These are phyloP conservation scores for Lepiota venenata DNA, from an alignment of 768 basidiomycete genomes.

Conservation along the genomic window DNA sequence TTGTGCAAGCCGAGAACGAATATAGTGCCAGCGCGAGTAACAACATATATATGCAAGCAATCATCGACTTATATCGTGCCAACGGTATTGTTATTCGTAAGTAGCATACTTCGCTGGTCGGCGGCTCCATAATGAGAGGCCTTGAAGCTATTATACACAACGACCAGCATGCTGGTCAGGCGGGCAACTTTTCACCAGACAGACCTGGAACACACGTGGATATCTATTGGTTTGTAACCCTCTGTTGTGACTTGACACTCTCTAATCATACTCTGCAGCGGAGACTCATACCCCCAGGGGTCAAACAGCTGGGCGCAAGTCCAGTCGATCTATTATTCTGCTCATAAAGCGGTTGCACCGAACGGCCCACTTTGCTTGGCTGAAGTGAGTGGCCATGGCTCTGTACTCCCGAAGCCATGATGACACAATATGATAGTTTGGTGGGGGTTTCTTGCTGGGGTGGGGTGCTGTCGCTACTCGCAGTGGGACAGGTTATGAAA, in stretches of 20 bases:
- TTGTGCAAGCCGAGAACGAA: conserved; percentile 56
- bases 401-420: not conserved
- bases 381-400: conserved; percentile 28
- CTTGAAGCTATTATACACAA: conserved; percentile 43
- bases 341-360: conserved; percentile 38
- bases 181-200: conserved; percentile 50
- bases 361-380: conserved; percentile 49
- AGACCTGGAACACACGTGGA: conserved; percentile 40
- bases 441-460: conserved; percentile 43
- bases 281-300: conserved; percentile 52
- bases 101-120: conserved; percentile 14
- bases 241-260: not conserved
- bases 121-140: not conserved
- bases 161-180: conserved; percentile 44
- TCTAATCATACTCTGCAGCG: conserved; percentile 24
- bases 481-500: conserved; percentile 50
- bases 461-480: conserved; percentile 36
- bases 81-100: conserved; percentile 47
- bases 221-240: conserved; percentile 40
- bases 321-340: conserved; percentile 44
- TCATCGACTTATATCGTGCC: conserved; percentile 40
- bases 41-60: conserved; percentile 47
- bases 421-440: conserved; percentile 31
- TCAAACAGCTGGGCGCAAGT: conserved; percentile 45
- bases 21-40: conserved; percentile 39